These are phyloP conservation scores for Oehlia diaphana DNA, from an alignment of 192 early-diverging fungal species.

Conservation along the genomic window DNA sequence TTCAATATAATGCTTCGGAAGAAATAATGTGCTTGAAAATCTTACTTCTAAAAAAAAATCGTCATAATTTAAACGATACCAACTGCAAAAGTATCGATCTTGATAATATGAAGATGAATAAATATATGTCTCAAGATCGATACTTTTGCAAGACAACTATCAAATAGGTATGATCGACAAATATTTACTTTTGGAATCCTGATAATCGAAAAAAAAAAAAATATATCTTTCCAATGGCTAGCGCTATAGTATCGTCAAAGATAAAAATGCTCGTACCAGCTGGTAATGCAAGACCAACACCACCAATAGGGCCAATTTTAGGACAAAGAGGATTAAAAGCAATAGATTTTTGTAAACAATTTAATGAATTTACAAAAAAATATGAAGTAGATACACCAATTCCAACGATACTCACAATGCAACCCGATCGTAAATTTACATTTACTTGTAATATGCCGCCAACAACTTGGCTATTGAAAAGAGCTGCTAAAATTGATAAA, in stretches of 20 bases:
- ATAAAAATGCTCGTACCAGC: conserved; percentile 46
- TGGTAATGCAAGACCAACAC: conserved; percentile 92
- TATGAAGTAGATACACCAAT: conserved; percentile 78
- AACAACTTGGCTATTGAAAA: conserved; percentile 84
- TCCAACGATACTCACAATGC: conserved; percentile 80
- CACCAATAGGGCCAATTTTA: conserved; percentile 92
- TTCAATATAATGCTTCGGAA: too few species aligned
- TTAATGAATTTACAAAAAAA: conserved; percentile 94
- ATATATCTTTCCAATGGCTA: not conserved
- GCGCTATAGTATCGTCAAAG: not conserved
- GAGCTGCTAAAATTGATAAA: conserved; percentile 86
- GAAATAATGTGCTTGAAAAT: too few species aligned
- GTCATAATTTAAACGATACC: too few species aligned
- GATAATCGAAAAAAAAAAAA: too few species aligned
- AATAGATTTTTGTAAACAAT: conserved; percentile 98
- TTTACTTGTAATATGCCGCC: conserved; percentile 87
- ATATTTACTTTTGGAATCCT: too few species aligned
- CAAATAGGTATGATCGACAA: too few species aligned
- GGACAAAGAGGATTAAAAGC: conserved; percentile 96
- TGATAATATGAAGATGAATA: too few species aligned
- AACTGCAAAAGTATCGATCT: too few species aligned
- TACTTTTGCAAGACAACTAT: too few species aligned
- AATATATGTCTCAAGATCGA: too few species aligned
- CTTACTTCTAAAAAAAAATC: too few species aligned
- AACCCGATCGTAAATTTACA: conserved; percentile 89